Evolutionary conservation across 805 yeast species (phyloP).

Genomic region (Ogataea zsoltii): DNA sequence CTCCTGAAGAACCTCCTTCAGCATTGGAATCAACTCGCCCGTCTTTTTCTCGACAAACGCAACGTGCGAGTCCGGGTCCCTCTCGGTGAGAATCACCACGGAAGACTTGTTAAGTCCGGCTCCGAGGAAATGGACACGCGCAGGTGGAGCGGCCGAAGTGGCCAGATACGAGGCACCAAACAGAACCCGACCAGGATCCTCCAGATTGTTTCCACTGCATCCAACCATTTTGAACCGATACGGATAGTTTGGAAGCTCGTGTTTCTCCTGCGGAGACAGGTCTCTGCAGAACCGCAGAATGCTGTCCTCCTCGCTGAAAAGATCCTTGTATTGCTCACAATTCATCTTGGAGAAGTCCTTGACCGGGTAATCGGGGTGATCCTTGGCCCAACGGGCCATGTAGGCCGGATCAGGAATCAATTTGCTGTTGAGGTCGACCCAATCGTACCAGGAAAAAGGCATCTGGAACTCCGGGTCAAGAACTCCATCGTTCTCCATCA

Average conservation of each 20-base stretch:
- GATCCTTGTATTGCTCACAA: slow-evolving; percentile 21
- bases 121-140: slow-evolving; percentile 35
- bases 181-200: slow-evolving; percentile 26
- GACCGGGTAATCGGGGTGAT: slow-evolving; percentile 6
- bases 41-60: slow-evolving; percentile 8
- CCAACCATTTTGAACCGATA: slow-evolving; percentile 22
- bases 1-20: slow-evolving; percentile 18
- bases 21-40: slow-evolving; percentile 15
- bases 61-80: slow-evolving; percentile 10
- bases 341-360: slow-evolving; percentile 12
- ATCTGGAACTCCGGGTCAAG: slow-evolving; percentile 27
- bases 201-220: slow-evolving; percentile 18
- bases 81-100: slow-evolving; percentile 28
- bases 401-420: slow-evolving; percentile 13
- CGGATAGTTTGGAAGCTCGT: slow-evolving; percentile 15
- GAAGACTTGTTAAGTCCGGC: slow-evolving; percentile 26
- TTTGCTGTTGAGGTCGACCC: slow-evolving; percentile 30
- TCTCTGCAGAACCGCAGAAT: slow-evolving; percentile 12
- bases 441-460: slow-evolving; percentile 37
- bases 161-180: slow-evolving; percentile 36
- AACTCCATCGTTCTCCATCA: slow-evolving; percentile 18
- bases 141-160: slow-evolving; percentile 31
- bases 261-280: slow-evolving; percentile 12
- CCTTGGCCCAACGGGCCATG: slow-evolving; percentile 11
- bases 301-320: slow-evolving; percentile 14